Percentiles rank a stretch among this genome's conserved stretches.
phyloP scores from a whole-genome alignment of 257 asterid species.

The Capsicum baccatum region DNA sequence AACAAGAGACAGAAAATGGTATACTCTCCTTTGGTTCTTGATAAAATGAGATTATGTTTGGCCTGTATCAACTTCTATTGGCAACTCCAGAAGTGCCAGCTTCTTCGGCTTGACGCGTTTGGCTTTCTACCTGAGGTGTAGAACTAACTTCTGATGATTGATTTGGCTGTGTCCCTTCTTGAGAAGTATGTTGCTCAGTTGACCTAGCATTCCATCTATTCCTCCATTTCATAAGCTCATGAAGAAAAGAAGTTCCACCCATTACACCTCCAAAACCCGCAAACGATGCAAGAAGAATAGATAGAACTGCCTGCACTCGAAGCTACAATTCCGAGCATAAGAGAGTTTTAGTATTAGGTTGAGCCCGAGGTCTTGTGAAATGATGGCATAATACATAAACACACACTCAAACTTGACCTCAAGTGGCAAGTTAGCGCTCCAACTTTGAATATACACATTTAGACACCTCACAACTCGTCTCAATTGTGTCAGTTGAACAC shows the following conservation, averaged over 20 bases:
- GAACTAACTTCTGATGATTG: constrained; percentile 45
- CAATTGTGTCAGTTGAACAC: not conserved
- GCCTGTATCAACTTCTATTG: constrained; percentile 34
- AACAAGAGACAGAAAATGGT: not conserved
- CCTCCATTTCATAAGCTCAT: constrained; percentile 70
- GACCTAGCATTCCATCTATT: constrained; percentile 41
- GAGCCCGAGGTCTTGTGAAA: constrained; percentile 10
- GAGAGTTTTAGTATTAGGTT: constrained; percentile 29
- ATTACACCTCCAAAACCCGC: constrained; percentile 89
- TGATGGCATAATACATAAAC: not conserved
- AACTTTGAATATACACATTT: no score
- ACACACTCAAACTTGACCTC: not conserved
- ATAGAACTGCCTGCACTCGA: constrained; percentile 71
- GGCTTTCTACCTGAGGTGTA: constrained; percentile 41
- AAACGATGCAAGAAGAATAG: constrained; percentile 79
- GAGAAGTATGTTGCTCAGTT: constrained; percentile 43
- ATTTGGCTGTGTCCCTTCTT: constrained; percentile 38
- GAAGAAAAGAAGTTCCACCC: constrained; percentile 75
- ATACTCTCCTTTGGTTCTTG: not conserved
- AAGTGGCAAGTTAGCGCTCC: not conserved
- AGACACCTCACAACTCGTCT: not conserved
- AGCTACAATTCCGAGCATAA: constrained; percentile 50
- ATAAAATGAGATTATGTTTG: not conserved
- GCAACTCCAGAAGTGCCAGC: constrained; percentile 38
- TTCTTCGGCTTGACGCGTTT: constrained; percentile 42